phyloP scores from a whole-genome alignment of 805 yeast genomes.

The Zygoascus ofunaensis region DNA sequence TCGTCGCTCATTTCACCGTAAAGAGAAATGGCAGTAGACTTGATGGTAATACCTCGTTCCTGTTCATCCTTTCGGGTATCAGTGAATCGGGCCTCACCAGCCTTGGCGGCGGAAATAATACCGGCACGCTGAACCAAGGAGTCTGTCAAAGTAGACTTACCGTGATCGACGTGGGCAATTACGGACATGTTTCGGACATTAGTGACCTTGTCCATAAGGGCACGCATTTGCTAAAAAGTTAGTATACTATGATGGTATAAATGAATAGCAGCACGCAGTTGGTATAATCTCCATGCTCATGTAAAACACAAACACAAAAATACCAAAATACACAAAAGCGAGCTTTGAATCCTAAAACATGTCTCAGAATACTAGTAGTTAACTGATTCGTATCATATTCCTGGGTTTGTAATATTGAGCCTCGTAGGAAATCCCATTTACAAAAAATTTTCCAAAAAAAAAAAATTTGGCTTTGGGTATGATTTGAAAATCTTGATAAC shows the following conservation, averaged over 20 bases:
- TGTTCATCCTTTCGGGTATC: conserved; percentile 99
- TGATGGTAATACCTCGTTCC: conserved; percentile 99
- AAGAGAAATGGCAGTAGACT: conserved; percentile 97
- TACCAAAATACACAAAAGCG: too few species aligned
- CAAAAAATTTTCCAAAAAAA: too few species aligned
- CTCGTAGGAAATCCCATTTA: too few species aligned
- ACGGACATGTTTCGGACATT: conserved; percentile 99
- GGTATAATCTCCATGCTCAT: too few species aligned
- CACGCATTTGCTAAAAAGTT: conserved; percentile 74
- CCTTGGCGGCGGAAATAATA: conserved; percentile 98
- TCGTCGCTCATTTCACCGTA: conserved; percentile 81
- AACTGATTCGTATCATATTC: too few species aligned
- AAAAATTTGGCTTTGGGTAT: too few species aligned
- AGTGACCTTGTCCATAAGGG: conserved; percentile 98
- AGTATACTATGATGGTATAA: conserved; percentile 7
- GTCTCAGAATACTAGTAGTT: too few species aligned
- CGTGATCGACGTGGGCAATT: conserved; percentile 99
- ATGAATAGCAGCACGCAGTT: too few species aligned
- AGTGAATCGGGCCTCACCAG: conserved; percentile 99
- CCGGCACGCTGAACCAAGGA: conserved; percentile 99
- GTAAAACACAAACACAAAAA: not conserved
- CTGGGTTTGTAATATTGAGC: too few species aligned
- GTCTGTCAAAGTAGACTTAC: conserved; percentile 98
- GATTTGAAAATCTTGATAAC: too few species aligned
- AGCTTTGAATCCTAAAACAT: too few species aligned